Evolutionary conservation across 768 basidiomycete genomes (phyloP), one percentile per base, ranked within the genome.

Genomic region (Austroboletus festivus): DNA sequence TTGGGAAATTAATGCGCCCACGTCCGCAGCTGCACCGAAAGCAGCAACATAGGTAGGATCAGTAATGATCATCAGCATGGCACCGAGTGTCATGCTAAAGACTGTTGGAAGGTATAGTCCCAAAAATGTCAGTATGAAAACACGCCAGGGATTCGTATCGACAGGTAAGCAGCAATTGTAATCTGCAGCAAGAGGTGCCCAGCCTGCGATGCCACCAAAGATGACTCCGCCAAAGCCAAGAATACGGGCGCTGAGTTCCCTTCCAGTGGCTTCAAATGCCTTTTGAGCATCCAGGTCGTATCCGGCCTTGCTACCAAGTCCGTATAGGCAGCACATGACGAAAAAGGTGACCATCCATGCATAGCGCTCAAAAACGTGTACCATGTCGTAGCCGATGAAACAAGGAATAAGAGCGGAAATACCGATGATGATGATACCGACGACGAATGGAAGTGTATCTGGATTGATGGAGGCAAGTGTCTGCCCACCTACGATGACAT

Each of bases 401-500:
- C 76, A 76, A 16, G 75, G 75, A n/a, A 77, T 58, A 23, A 77
- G 54, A 40, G 65, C 70, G 50, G 67, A 70, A 6, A 76, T 42
- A 13, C 67, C 68, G 24, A 77, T 67, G 34, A 82, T 72, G 44
- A 78, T 68, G 47, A 81, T 72, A 23, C 77, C 78, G 5, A 68
- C 77, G 12, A 72, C 66, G 12, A 80, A 69, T 0, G 77, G 70
- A 5, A 80, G 69, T 1, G 71, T 71, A 9, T 66, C 67, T 22
- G 73, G 58, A 45, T 74, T 73, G 50, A 79, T 67, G 12, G 73
- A 74, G 5, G 73, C 71, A 43, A 77, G 70, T 0, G 74, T 75
- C 50, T 81, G 76, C 2, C 78, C 80, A 15, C 79, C 79, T 2
- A 79, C 68, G 42, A 81, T 78, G n/a, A 79, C 76, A 12, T 71